Evolutionary conservation across 2,329 filamentous ascomycete species (phyloP), one percentile per base, ranked within the genome.

Genomic region (Aspergillus sclerotialis): DNA sequence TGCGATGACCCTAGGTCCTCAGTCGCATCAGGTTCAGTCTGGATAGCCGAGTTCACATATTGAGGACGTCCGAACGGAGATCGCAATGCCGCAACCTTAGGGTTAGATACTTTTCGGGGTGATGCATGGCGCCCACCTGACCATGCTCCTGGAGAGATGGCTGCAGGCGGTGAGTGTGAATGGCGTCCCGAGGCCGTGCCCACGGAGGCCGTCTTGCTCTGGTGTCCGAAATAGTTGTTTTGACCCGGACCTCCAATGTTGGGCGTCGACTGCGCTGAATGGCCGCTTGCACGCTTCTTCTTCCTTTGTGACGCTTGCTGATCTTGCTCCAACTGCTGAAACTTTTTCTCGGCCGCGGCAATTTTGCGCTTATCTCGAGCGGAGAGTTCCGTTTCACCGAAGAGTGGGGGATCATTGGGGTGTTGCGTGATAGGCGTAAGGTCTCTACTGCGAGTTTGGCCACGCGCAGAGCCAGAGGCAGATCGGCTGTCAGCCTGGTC

Each of bases 331-430:
- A 78, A 63, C 46, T 76, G 70, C 42, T 76, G 70, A 42, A 80
- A 80, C 38, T 79, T 70, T 43, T 74, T 74, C 47, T 80, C 76
- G 27, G 75, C 72, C 36, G 76, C 75, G 35, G 75, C 73, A 30
- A 81, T 67, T 55, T 81, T 81, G 38, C 76, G 72, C 48, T 70
- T 70, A 45, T 81, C 77, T 4, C 77, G 69, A 40, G 74, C 76
- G 2, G 77, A 80, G 41, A 80, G 63, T 42, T 76, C 76, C 2
- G 66, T 54, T 8, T 66, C 60, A 32, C 61, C 53, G 27, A 69
- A 45, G 1, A 45, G 38, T 37, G 38, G 28, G 2, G 18, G 34
- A 6, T 68, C 69, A 17, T 64, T 57, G 6, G 65, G 70, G 43
- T 70, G 69, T 31, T n/a, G n/a, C n/a, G n/a, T n/a, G n/a, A 70